These are phyloP conservation scores for Beauveria rudraprayagi DNA, from an alignment of 2,329 filamentous ascomycete genomes.

Conservation along the genomic window DNA sequence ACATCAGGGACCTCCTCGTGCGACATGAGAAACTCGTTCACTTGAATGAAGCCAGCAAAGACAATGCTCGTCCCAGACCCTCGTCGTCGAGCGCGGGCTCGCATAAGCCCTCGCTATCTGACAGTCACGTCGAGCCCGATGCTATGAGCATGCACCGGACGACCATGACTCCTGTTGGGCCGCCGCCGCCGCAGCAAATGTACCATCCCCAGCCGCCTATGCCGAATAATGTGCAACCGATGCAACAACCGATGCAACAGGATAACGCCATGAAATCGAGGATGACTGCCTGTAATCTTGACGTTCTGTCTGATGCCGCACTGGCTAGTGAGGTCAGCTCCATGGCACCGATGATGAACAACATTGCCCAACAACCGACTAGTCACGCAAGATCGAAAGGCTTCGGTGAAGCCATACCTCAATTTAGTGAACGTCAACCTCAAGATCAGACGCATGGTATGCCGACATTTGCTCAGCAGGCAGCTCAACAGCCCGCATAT, in stretches of 20 bases:
- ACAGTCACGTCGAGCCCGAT: slow-evolving; percentile 39
- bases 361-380: slow-evolving; percentile 32
- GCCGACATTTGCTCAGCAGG: slow-evolving; percentile 27
- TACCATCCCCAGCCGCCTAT: slow-evolving; percentile 15
- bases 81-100: slow-evolving; percentile 37
- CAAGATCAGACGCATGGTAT: slow-evolving; percentile 37
- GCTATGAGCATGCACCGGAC: slow-evolving; percentile 36
- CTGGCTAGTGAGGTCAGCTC: slow-evolving; percentile 46
- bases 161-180: slow-evolving; percentile 20
- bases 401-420: slow-evolving; percentile 39
- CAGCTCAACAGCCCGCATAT: slow-evolving; percentile 29
- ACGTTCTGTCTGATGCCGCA: slow-evolving; percentile 52
- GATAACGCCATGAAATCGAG: slow-evolving; percentile 39
- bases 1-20: slow-evolving; percentile 56
- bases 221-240: slow-evolving; percentile 20
- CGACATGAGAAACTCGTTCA: slow-evolving; percentile 58
- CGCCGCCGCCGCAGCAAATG: slow-evolving; percentile 19
- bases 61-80: slow-evolving; percentile 43
- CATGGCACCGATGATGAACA: slow-evolving; percentile 43
- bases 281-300: slow-evolving; percentile 46
- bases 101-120: slow-evolving; percentile 39
- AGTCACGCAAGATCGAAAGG: slow-evolving; percentile 38
- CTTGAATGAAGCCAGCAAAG: slow-evolving; percentile 51
- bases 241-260: slow-evolving; percentile 31
- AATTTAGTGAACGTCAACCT: slow-evolving; percentile 40